phyloP scores from a whole-genome alignment of 176 grass and related monocot species.

The Stipa capillata region DNA sequence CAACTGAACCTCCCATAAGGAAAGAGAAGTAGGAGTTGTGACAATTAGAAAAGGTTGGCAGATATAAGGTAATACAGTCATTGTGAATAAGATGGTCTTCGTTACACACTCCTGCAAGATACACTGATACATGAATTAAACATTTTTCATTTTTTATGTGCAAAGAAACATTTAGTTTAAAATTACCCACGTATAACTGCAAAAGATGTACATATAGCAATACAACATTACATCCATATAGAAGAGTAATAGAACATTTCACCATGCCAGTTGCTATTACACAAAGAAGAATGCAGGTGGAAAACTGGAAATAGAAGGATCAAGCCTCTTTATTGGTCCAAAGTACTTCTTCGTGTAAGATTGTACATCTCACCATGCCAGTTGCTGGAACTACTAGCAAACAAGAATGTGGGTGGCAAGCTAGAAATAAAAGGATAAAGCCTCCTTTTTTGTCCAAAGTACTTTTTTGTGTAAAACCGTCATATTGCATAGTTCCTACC shows the following conservation, averaged over 20 bases:
- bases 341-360: background rate
- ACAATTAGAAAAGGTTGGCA: conserved; percentile 61
- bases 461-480: background rate
- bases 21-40: conserved; percentile 38
- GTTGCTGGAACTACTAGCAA: background rate
- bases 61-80: conserved; percentile 31
- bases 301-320: conserved; percentile 13
- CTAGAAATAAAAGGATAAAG: background rate
- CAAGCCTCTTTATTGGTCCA: too few relatives aligned
- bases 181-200: background rate
- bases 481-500: conserved; percentile 29
- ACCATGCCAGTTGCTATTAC: background rate
- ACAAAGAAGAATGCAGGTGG: background rate
- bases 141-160: background rate
- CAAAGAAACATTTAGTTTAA: background rate
- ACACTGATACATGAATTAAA: conserved; percentile 10
- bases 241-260: background rate
- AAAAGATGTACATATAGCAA: background rate
- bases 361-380: background rate
- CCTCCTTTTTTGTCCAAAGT: background rate
- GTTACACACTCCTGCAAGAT: conserved; percentile 58
- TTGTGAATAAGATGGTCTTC: conserved; percentile 51
- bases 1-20: conserved; percentile 62
- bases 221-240: background rate
- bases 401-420: background rate